Percentiles rank a stretch among this genome's conserved stretches.
Conservation (phyloP, 495 filamentous ascomycete genomes). For the Aspergillus olivimuriae region DNA sequence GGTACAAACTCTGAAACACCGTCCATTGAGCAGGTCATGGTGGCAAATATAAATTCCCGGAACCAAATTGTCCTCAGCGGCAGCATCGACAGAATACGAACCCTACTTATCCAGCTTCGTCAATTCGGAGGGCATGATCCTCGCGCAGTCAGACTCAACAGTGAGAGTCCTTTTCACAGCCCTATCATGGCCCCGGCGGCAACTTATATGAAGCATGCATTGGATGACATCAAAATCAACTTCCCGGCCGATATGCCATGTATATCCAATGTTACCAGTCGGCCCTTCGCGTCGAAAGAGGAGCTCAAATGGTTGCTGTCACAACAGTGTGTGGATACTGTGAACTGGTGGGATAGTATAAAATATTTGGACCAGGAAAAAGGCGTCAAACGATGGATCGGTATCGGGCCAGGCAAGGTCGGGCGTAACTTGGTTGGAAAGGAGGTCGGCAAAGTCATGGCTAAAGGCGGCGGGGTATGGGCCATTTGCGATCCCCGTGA, state of each 20-base stretch:
- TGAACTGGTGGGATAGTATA: constrained; percentile 90
- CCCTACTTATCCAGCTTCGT: constrained; percentile 79
- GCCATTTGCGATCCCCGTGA: constrained; percentile 81
- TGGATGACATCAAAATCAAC: constrained; percentile 54
- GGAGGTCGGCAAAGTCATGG: constrained; percentile 78
- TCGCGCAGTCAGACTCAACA: constrained; percentile 77
- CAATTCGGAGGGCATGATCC: constrained; percentile 94
- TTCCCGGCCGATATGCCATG: constrained; percentile 73
- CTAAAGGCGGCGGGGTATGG: constrained; percentile 88
- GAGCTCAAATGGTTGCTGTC: constrained; percentile 73
- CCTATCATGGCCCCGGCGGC: constrained; percentile 86
- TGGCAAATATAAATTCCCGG: constrained; percentile 92
- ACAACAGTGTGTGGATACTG: constrained; percentile 76
- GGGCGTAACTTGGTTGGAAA: constrained; percentile 91
- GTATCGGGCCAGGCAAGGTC: constrained; percentile 91
- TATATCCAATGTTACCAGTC: constrained; percentile 77
- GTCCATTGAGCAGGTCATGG: constrained; percentile 77
- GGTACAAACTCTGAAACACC: constrained; percentile 61
- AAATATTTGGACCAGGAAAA: constrained; percentile 81
- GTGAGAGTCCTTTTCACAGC: constrained; percentile 88
- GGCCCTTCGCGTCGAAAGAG: constrained; percentile 65
- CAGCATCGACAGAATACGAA: constrained; percentile 75
- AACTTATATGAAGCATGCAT: constrained; percentile 57
- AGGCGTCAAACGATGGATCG: constrained; percentile 82
- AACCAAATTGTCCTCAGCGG: constrained; percentile 95